Evolutionary conservation across 2,329 filamentous ascomycete species (phyloP).

Genomic region (Magnaporthiopsis rhizophila): DNA sequence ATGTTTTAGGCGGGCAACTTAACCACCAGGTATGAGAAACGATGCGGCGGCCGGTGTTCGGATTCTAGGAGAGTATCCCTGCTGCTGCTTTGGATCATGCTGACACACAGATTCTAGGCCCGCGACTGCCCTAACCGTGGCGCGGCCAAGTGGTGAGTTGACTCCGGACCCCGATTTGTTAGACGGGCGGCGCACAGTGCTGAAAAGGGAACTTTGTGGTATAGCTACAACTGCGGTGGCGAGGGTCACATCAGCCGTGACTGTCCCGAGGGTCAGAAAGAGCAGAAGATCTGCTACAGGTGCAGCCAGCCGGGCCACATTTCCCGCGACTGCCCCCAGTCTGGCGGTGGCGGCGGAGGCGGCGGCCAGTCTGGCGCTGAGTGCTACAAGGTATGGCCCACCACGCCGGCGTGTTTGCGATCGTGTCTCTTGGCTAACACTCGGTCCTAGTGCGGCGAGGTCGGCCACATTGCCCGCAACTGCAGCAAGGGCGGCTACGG

Average conservation of each 20-base stretch:
- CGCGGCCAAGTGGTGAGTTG: constrained; percentile 67
- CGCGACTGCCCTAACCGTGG: constrained; percentile 82
- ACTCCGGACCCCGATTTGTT: neutral
- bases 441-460: constrained; percentile 66
- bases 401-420: too few relatives aligned
- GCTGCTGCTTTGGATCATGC: constrained; percentile 10
- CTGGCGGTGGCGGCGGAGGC: constrained; percentile 34
- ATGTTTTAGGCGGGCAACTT: constrained; percentile 56
- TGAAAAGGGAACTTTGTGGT: constrained; percentile 23
- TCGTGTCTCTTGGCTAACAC: constrained; percentile 4
- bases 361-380: constrained; percentile 50
- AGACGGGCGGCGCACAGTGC: neutral
- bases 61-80: constrained; percentile 12
- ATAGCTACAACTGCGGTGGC: constrained; percentile 78
- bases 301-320: constrained; percentile 83
- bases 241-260: constrained; percentile 84
- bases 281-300: constrained; percentile 70
- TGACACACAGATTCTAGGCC: constrained; percentile 44
- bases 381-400: constrained; percentile 70
- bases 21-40: constrained; percentile 61
- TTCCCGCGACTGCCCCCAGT: constrained; percentile 72
- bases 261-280: constrained; percentile 82
- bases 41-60: constrained; percentile 13
- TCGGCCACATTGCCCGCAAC: constrained; percentile 93
- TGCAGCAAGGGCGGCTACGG: constrained; percentile 57